Conservation (phyloP, 164 flowering plant species). For the Liquidambar formosana region DNA sequence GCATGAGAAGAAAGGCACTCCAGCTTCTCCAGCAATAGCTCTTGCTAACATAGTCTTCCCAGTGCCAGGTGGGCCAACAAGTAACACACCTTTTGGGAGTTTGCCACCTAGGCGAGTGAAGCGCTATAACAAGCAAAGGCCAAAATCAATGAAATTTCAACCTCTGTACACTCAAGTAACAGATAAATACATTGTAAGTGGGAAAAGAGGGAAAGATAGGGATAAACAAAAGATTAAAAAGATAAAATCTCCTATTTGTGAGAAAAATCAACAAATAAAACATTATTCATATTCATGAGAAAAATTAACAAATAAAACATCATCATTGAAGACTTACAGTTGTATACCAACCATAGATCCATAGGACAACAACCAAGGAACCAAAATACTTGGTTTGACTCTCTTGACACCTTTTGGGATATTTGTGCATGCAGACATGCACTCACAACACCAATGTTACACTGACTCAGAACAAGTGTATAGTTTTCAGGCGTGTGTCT, state of each 20-base stretch:
- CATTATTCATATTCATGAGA: not conserved
- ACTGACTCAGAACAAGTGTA: no score
- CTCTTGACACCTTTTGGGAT: no score
- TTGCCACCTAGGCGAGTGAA: conserved; percentile 97
- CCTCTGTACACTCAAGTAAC: not conserved
- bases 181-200: not conserved
- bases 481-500: no score
- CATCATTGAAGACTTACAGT: not conserved
- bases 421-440: no score
- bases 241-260: no score
- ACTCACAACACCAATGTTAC: no score
- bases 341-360: not conserved
- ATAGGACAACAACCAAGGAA: no score
- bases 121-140: conserved; percentile 50
- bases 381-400: no score
- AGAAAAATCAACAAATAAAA: not conserved
- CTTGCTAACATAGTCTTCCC: conserved; percentile 98
- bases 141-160: not conserved
- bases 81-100: conserved; percentile 97
- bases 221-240: no score
- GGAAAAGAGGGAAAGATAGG: no score
- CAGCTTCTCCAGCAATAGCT: conserved; percentile 99
- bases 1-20: conserved; percentile 95
- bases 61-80: conserved; percentile 97
- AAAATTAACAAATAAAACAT: not conserved